phyloP scores from a whole-genome alignment of 2,329 filamentous ascomycete species.

The Sphaerulina musiva region DNA sequence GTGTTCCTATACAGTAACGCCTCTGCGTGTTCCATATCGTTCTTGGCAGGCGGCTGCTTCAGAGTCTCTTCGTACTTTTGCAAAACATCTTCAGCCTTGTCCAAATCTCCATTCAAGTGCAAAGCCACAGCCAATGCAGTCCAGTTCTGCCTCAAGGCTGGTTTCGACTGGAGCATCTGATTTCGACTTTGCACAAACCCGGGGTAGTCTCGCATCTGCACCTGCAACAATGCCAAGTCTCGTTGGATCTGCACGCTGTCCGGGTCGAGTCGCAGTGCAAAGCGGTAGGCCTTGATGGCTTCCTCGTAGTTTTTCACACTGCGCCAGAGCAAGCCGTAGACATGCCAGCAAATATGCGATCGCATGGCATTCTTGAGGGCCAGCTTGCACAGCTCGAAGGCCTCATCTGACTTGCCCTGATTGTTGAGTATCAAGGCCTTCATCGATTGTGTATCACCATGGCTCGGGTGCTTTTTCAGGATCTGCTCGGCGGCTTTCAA shows the following conservation, averaged over 20 bases:
- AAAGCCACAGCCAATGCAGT: constrained; percentile 92
- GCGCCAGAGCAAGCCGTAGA: constrained; percentile 90
- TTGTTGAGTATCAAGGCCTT: constrained; percentile 95
- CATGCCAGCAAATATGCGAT: constrained; percentile 98
- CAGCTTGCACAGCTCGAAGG: constrained; percentile 85
- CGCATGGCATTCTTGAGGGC: constrained; percentile 96
- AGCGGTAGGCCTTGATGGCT: constrained; percentile 98
- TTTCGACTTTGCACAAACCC: constrained; percentile 87
- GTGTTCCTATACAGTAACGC: constrained; percentile 91
- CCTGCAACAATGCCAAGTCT: constrained; percentile 84
- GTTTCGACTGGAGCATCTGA: constrained; percentile 78
- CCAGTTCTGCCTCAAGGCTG: constrained; percentile 85
- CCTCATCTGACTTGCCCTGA: constrained; percentile 86
- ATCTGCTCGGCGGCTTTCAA: constrained; percentile 96
- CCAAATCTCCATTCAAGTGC: constrained; percentile 78
- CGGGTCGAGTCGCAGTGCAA: constrained; percentile 87
- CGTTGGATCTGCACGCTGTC: constrained; percentile 89
- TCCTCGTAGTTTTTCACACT: constrained; percentile 97
- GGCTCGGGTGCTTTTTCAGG: constrained; percentile 85
- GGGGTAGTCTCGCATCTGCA: constrained; percentile 92
- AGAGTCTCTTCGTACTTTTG: constrained; percentile 90
- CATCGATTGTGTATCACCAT: constrained; percentile 98
- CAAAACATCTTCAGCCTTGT: constrained; percentile 82
- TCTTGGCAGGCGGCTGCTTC: constrained; percentile 68
- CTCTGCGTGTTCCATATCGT: constrained; percentile 88